Evolutionary conservation across 1,284 basidiomycete species (phyloP), one percentile per base, ranked within the genome.

Genomic region (Thecaphora thlaspeos): DNA sequence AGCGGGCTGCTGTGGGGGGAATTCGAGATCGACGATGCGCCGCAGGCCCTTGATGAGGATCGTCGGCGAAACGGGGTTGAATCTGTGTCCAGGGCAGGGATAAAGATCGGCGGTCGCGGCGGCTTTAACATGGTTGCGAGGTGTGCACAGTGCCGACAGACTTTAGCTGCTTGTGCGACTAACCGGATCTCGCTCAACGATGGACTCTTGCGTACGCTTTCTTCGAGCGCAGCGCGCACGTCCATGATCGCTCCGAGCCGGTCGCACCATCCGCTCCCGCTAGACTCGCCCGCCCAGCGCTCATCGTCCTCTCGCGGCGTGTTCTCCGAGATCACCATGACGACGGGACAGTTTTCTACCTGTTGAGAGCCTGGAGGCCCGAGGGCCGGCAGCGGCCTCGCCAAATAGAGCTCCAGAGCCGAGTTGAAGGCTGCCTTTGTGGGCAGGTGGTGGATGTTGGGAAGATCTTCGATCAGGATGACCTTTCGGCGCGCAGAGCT

Each of bases 51-150:
- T 88, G 34, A 82, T 83, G 78, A 96, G 83, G 52, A 92, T 83
- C 0, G 92, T 96, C 0, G 86, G 83, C 0, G 94, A 91, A 40
- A 98, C 86, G 0, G 92, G 88, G 58, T 95, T 91, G 80, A 96
- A 96, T 11, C 46, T 54, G 46, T 9, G n/a, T n/a, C 32, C 7
- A 34, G 32, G 4, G 10, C 4, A 11, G 11, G 17, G 32, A 34
- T n/a, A n/a, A n/a, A n/a, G n/a, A n/a, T n/a, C n/a, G n/a, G n/a
- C n/a, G n/a, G n/a, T n/a, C n/a, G n/a, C n/a, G n/a, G n/a, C n/a
- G n/a, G n/a, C n/a, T n/a, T n/a, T n/a, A n/a, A n/a, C n/a, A n/a
- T n/a, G n/a, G n/a, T n/a, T n/a, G n/a, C n/a, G n/a, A n/a, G n/a
- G n/a, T n/a, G n/a, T n/a, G n/a, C n/a, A n/a, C n/a, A n/a, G n/a